A percentile compares a stretch with the other conserved stretches of the same genome.
Conservation (phyloP, 2,329 filamentous ascomycete genomes). For the Beauveria scarabaeidicola region DNA sequence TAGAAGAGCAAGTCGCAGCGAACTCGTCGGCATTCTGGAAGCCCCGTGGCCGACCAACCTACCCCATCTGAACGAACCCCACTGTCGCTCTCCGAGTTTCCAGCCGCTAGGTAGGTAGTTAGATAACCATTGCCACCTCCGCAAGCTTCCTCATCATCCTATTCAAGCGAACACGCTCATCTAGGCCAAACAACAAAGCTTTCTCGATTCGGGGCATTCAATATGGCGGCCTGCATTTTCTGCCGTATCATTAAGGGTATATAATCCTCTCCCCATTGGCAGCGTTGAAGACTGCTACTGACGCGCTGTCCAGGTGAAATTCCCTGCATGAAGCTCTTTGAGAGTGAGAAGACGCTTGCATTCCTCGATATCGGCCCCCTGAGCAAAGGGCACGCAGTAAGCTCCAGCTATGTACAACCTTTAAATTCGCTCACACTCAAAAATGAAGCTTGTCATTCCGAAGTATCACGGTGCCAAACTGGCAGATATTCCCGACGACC, state of each 20-base stretch:
- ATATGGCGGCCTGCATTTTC: conserved; percentile 66
- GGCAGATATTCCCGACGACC: conserved; percentile 83
- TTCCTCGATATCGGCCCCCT: conserved; percentile 95
- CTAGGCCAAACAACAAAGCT: not conserved
- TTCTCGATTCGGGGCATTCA: not conserved
- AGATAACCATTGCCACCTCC: not conserved
- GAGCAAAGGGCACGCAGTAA: conserved; percentile 79
- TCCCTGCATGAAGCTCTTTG: conserved; percentile 91
- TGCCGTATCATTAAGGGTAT: conserved; percentile 95
- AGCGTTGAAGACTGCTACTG: conserved; percentile 1
- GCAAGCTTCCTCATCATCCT: not conserved
- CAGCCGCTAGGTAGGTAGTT: not conserved
- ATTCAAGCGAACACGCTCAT: not conserved
- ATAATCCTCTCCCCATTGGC: conserved; percentile 13
- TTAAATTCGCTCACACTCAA: not conserved
- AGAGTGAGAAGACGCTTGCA: conserved; percentile 85
- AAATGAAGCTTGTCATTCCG: conserved; percentile 86
- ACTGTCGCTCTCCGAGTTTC: not conserved
- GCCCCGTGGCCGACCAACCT: too few relatives aligned
- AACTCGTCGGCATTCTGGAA: too few relatives aligned
- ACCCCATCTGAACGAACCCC: not conserved
- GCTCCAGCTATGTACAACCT: conserved; percentile 20
- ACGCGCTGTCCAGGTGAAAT: conserved; percentile 63
- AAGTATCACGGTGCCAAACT: conserved; percentile 92
- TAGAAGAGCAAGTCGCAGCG: too few relatives aligned